Evolutionary conservation across 2,329 filamentous ascomycete species (phyloP).

Genomic region (Fusarium guadeloupense): DNA sequence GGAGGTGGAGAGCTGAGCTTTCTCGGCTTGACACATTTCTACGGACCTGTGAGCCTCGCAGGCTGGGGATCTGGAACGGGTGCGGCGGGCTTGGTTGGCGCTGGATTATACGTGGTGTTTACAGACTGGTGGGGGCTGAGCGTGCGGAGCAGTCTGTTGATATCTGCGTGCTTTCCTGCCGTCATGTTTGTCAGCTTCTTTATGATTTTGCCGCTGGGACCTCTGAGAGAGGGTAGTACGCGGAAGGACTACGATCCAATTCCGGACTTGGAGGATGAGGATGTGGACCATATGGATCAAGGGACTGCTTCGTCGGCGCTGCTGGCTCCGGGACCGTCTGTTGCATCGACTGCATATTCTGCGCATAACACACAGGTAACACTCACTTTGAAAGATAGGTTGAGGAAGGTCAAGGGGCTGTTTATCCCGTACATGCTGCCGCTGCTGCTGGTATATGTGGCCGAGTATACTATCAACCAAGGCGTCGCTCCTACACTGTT

Average conservation of each 20-base stretch:
- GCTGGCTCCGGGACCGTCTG: constrained; percentile 55
- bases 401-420: constrained; percentile 73
- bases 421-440: constrained; percentile 89
- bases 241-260: constrained; percentile 65
- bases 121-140: constrained; percentile 82
- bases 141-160: constrained; percentile 77
- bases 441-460: constrained; percentile 89
- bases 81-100: constrained; percentile 85
- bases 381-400: constrained; percentile 55
- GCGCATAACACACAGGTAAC: constrained; percentile 40
- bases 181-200: constrained; percentile 92
- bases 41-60: constrained; percentile 85
- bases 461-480: constrained; percentile 98
- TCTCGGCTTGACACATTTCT: constrained; percentile 90
- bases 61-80: constrained; percentile 95
- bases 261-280: constrained; percentile 52
- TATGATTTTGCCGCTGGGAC: constrained; percentile 74
- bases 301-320: constrained; percentile 59
- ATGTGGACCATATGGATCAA: constrained; percentile 49
- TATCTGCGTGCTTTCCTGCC: constrained; percentile 79
- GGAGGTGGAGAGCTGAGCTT: constrained; percentile 93
- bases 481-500: constrained; percentile 89
- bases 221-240: constrained; percentile 60
- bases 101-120: constrained; percentile 85
- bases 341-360: constrained; percentile 54